These are phyloP conservation scores for Colletotrichum plurivorum DNA, from an alignment of 2,329 filamentous ascomycete genomes.

Conservation along the genomic window DNA sequence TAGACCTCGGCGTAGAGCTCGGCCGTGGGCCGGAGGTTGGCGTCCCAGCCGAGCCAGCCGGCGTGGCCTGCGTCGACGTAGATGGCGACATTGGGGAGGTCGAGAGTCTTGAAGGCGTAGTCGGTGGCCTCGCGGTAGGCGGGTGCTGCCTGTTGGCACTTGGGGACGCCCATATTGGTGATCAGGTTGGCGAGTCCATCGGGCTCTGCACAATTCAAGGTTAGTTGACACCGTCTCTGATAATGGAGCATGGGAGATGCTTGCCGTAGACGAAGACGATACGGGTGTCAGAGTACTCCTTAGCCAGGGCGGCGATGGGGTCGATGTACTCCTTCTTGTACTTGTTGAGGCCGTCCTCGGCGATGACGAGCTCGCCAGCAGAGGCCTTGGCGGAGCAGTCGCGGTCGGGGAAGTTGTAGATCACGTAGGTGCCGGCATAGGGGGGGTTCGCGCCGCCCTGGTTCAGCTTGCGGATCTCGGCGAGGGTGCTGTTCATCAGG, in stretches of 20 bases:
- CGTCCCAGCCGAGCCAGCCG: constrained; percentile 54
- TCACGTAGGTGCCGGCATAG: constrained; percentile 49
- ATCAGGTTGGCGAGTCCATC: constrained; percentile 54
- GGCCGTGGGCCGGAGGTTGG: constrained; percentile 48
- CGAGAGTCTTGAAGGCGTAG: constrained; percentile 51
- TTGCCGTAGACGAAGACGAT: constrained; percentile 40
- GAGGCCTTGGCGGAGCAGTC: constrained; percentile 54
- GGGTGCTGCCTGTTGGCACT: constrained; percentile 47
- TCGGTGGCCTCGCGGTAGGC: constrained; percentile 49
- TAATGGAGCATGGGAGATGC: constrained; percentile 16
- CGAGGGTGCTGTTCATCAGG: constrained; percentile 48
- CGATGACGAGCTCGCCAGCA: constrained; percentile 51
- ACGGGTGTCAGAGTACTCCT: constrained; percentile 36
- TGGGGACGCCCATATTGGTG: constrained; percentile 50
- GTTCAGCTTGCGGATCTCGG: constrained; percentile 44
- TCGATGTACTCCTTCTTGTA: constrained; percentile 53
- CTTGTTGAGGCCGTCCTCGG: constrained; percentile 47
- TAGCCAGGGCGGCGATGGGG: constrained; percentile 40
- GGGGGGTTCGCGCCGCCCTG: constrained; percentile 42
- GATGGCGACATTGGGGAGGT: constrained; percentile 53
- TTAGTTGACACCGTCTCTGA: no score
- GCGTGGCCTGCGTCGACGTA: constrained; percentile 56
- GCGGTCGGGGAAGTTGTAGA: constrained; percentile 56
- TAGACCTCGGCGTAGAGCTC: constrained; percentile 48
- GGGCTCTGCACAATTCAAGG: no score